Conservation (phyloP, 768 basidiomycete genomes). For the Leccinum boreale region DNA sequence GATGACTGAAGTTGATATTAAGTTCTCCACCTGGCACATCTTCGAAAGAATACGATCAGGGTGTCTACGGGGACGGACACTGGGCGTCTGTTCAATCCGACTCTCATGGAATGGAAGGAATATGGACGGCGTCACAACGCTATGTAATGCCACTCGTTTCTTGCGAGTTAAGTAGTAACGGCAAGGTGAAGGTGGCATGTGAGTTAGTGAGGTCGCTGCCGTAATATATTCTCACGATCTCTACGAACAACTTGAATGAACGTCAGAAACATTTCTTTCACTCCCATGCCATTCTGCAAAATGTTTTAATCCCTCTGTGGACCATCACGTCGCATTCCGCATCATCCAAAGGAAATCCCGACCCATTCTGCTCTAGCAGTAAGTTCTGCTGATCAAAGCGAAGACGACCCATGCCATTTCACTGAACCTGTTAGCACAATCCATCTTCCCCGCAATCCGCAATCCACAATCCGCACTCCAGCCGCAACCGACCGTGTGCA, state of each 20-base stretch:
- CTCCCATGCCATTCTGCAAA: background rate
- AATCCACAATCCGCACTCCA: background rate
- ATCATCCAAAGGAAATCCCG: background rate
- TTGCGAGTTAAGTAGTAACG: too few relatives aligned
- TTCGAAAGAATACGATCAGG: background rate
- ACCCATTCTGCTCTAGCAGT: background rate
- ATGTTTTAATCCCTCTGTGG: background rate
- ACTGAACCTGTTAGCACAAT: background rate
- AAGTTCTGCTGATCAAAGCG: background rate
- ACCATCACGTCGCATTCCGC: background rate
- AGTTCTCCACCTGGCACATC: background rate
- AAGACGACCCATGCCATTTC: background rate
- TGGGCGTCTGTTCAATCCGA: background rate
- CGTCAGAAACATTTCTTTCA: too few relatives aligned
- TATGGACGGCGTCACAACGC: background rate
- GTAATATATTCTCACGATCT: background rate
- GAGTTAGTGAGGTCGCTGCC: too few relatives aligned
- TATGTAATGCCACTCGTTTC: background rate
- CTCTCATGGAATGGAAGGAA: background rate
- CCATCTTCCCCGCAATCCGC: background rate
- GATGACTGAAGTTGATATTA: background rate
- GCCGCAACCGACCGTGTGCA: background rate
- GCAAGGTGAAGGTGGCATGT: too few relatives aligned
- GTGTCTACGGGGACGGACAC: background rate
- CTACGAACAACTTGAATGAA: background rate